phyloP scores from a whole-genome alignment of 345 rosid species.

The Salix brachista region DNA sequence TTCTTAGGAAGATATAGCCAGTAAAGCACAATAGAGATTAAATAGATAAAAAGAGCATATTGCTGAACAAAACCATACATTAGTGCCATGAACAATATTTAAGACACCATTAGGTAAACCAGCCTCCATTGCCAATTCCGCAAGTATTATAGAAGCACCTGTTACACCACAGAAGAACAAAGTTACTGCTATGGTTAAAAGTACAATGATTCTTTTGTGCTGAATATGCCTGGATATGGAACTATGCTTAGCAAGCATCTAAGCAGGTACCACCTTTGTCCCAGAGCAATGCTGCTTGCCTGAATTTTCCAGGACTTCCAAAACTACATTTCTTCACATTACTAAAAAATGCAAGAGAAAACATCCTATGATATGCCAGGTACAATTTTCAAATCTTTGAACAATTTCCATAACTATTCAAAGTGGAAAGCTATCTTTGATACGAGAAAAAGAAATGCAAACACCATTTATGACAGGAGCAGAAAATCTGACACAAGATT shows the following conservation, averaged over 20 bases:
- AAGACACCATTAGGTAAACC: slow-evolving; percentile 91
- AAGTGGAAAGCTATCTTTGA: not conserved
- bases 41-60: not conserved
- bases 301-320: not conserved
- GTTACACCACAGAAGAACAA: slow-evolving; percentile 17
- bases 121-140: slow-evolving; percentile 93
- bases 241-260: not conserved
- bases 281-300: not conserved
- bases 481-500: not conserved
- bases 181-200: not conserved
- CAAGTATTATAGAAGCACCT: slow-evolving; percentile 93
- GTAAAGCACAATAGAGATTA: not conserved
- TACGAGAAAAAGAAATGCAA: not conserved
- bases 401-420: not conserved
- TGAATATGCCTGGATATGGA: not conserved
- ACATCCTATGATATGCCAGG: not conserved
- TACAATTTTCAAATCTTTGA: not conserved
- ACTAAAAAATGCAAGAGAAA: not conserved
- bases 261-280: not conserved
- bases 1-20: not conserved
- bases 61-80: slow-evolving; percentile 41
- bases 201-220: not conserved
- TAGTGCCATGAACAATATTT: slow-evolving; percentile 87
- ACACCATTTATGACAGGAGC: not conserved
- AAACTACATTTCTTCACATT: not conserved